Evolutionary conservation across 169 alveolate genomes (phyloP), one percentile per base, ranked within the genome.

Genomic region (Cryptosporidium xiaoi): DNA sequence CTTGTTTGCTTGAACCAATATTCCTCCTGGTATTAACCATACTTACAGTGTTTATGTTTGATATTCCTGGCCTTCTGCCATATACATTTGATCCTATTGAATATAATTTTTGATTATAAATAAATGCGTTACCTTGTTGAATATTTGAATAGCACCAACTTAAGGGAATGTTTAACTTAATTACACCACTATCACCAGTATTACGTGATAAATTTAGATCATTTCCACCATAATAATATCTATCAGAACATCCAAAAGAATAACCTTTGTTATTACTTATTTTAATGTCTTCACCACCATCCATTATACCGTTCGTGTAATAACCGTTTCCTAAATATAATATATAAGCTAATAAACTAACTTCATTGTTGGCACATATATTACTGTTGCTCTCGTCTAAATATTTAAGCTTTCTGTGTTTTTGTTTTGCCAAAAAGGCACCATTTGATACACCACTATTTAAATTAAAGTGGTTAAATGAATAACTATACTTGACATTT

Each of bases 331-430:
- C 29, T 3, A 12, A 53, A 5, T 5, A 3, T n/a, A 3, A 3
- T n/a, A 53, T 69, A 51, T 34, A 3, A 16, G 36, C 7, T 8
- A 53, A 69, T 51, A 69, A 51, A 51, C 83, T 53, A 64, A 64
- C 29, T 29, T 69, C 83, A 15, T 50, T 69, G 34, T 69, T 69
- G n/a, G 12, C 56, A 51, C 83, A 69, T n/a, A 53, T 64, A 53
- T 55, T 69, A 13, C 31, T 62, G 10, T 8, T 40, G 48, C 48
- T 8, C 10, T 8, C 10, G 2, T 60, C 40, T 20, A 34, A 29
- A 67, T 50, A 50, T 20, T 31, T 53, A 18, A 34, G 31, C 51
- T 69, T 67, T 24, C 50, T 34, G 18, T 24, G 46, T 55, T 69
- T 69, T 2, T 10, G 13, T 0, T 53, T 53, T 20, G 29, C 6